phyloP scores from a whole-genome alignment of 2,329 filamentous ascomycete species.

The Verticillium nubilum region DNA sequence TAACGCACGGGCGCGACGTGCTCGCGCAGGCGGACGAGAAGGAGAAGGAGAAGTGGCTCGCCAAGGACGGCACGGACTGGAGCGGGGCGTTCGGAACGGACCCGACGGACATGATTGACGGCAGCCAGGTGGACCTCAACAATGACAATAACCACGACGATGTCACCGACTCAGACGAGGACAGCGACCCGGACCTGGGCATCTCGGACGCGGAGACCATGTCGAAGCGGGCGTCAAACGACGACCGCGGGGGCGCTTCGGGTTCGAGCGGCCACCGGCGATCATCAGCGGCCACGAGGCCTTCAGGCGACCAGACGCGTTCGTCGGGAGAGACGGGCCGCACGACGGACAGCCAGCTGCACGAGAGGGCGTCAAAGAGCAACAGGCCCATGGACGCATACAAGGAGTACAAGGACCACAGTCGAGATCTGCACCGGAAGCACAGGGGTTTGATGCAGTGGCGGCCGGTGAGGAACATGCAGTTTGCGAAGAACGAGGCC shows the following conservation, averaged over 20 bases:
- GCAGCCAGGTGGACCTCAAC: constrained; percentile 20
- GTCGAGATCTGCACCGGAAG: constrained; percentile 73
- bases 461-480: constrained; percentile 79
- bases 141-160: constrained; percentile 29
- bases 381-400: constrained; percentile 52
- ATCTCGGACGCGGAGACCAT: constrained; percentile 48
- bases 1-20: constrained; percentile 75
- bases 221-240: constrained; percentile 3
- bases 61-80: constrained; percentile 80
- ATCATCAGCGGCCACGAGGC: neutral
- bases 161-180: constrained; percentile 23
- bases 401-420: constrained; percentile 61
- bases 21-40: constrained; percentile 66
- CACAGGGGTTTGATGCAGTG: constrained; percentile 93
- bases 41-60: constrained; percentile 72
- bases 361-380: constrained; percentile 25
- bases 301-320: constrained; percentile 8
- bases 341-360: constrained; percentile 21
- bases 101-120: constrained; percentile 46
- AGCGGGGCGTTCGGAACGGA: constrained; percentile 79
- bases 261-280: neutral
- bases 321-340: constrained; percentile 34
- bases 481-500: constrained; percentile 84
- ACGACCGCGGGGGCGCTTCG: constrained; percentile 41
- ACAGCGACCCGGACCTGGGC: constrained; percentile 40